These are phyloP conservation scores for Penicillium manginii DNA, from an alignment of 495 filamentous ascomycete species.

Conservation along the genomic window DNA sequence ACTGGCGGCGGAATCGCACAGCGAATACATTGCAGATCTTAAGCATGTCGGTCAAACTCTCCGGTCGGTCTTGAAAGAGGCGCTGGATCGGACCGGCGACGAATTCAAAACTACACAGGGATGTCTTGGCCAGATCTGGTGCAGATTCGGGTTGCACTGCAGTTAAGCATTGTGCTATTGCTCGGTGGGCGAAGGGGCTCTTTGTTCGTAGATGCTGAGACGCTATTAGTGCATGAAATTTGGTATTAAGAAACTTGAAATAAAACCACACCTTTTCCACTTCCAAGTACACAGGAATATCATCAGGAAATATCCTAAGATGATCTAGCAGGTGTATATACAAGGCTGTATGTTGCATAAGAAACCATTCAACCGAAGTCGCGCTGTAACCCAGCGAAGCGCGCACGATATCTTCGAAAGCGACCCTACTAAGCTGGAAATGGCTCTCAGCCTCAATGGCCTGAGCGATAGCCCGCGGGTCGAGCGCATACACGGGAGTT, in stretches of 20 bases:
- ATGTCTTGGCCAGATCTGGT: conserved; percentile 13
- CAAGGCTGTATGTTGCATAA: conserved; percentile 45
- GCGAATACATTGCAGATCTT: conserved; percentile 42
- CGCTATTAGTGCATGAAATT: background rate
- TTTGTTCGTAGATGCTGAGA: conserved; percentile 36
- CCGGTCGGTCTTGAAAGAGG: conserved; percentile 37
- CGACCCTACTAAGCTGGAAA: conserved; percentile 44
- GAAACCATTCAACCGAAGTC: conserved; percentile 43
- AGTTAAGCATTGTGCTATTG: conserved; percentile 32
- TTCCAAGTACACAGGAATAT: conserved; percentile 36
- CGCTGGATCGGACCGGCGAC: conserved; percentile 44
- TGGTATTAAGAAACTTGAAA: background rate
- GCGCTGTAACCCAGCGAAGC: conserved; percentile 42
- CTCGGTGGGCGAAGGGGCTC: conserved; percentile 48
- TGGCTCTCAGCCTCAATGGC: conserved; percentile 49
- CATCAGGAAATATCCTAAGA: conserved; percentile 39
- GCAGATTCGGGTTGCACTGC: conserved; percentile 24
- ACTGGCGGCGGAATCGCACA: conserved; percentile 40
- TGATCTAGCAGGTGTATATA: conserved; percentile 42
- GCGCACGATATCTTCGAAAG: conserved; percentile 47
- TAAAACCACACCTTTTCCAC: conserved; percentile 39
- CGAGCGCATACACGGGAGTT: conserved; percentile 20
- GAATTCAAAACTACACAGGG: conserved; percentile 38
- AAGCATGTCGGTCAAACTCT: conserved; percentile 35
- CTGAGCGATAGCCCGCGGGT: conserved; percentile 32